Conservation (phyloP, 257 asterid genomes). For the Jacaranda copaia region DNA sequence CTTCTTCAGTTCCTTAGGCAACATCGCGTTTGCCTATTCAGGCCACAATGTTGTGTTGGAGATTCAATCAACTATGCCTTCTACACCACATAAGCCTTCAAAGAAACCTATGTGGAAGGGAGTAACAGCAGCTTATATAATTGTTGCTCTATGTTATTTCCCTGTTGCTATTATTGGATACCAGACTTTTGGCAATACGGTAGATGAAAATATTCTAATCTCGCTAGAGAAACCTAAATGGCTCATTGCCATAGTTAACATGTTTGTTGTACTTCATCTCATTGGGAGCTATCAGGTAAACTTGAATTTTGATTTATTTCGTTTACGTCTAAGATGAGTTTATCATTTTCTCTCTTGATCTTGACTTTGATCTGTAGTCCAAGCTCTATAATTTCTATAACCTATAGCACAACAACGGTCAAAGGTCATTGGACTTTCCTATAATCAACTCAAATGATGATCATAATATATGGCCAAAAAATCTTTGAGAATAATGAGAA, state of each 20-base stretch:
- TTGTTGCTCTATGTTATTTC: conserved; percentile 32
- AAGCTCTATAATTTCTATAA: too few relatives aligned
- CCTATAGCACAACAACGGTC: too few relatives aligned
- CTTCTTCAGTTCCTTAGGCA: conserved; percentile 29
- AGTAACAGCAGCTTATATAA: conserved; percentile 28
- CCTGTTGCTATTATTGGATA: conserved; percentile 34
- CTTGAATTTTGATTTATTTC: too few relatives aligned
- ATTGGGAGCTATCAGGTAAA: conserved; percentile 35
- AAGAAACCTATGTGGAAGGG: conserved; percentile 37
- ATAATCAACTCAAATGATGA: too few relatives aligned
- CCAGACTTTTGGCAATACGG: conserved; percentile 20
- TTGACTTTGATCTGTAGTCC: too few relatives aligned
- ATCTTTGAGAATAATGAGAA: too few relatives aligned
- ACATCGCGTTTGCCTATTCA: conserved; percentile 25
- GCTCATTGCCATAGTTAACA: conserved; percentile 38
- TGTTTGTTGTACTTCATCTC: conserved; percentile 34
- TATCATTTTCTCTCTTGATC: too few relatives aligned
- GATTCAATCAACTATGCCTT: conserved; percentile 22
- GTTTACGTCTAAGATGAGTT: too few relatives aligned
- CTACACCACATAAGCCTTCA: conserved; percentile 31
- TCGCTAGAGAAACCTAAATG: conserved; percentile 16
- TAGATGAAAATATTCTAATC: conserved; percentile 23
- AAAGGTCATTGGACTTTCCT: too few relatives aligned
- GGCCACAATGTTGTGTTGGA: conserved; percentile 34
- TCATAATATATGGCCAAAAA: too few relatives aligned